phyloP scores from a whole-genome alignment of 116 monocot species.

The Papilionanthe hybrid region DNA sequence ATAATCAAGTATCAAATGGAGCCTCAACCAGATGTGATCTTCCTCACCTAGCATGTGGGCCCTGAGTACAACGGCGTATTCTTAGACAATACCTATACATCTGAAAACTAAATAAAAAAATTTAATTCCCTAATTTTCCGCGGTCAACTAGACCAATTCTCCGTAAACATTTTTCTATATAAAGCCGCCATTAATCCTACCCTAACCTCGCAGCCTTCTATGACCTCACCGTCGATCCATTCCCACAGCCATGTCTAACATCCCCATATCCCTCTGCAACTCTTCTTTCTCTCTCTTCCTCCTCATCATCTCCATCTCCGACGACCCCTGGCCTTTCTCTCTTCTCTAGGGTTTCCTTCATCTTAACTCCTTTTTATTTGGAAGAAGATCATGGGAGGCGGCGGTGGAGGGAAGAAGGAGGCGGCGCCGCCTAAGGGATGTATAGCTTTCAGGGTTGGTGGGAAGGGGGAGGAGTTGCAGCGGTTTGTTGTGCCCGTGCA shows the following conservation, averaged over 20 bases:
- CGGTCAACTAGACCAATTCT: too few relatives aligned
- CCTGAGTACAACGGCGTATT: too few relatives aligned
- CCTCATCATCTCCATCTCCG: conserved; percentile 32
- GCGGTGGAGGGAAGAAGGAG: conserved; percentile 4
- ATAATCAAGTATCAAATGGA: too few relatives aligned
- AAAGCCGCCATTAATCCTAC: not conserved
- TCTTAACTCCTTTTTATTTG: not conserved
- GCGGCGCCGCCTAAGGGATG: conserved; percentile 47
- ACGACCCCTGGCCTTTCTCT: conserved; percentile 39
- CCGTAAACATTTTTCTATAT: not conserved
- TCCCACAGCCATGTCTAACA: conserved; percentile 23
- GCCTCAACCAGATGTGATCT: too few relatives aligned
- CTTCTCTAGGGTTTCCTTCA: conserved; percentile 1
- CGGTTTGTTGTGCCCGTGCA: conserved; percentile 53
- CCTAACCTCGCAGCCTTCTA: not conserved
- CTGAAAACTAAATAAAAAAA: too few relatives aligned
- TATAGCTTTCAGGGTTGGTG: conserved; percentile 53
- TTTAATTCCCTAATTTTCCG: too few relatives aligned
- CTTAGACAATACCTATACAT: too few relatives aligned
- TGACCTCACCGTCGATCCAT: not conserved
- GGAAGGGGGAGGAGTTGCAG: conserved; percentile 45
- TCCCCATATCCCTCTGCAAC: conserved; percentile 31
- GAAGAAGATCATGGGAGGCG: not conserved
- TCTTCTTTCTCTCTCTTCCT: conserved; percentile 31
- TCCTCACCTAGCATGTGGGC: too few relatives aligned